Percentiles rank a stretch among this genome's conserved stretches.
These are phyloP conservation scores for Epichloe sylvatica DNA, from an alignment of 2,329 filamentous ascomycete genomes.

Conservation along the genomic window DNA sequence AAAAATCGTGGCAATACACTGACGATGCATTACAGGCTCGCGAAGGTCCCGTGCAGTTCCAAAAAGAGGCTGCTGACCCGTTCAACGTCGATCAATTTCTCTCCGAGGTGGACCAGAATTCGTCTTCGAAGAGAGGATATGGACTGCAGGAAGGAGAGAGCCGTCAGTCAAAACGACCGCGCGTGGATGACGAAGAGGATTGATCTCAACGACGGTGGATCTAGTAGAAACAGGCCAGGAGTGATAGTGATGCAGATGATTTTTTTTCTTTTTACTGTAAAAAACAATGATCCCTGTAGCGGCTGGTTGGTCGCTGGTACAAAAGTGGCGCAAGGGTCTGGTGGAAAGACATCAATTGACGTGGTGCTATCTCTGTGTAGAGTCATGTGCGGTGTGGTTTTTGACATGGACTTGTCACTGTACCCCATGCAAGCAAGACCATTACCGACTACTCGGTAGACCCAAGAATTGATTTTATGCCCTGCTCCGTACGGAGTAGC, in stretches of 20 bases:
- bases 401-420: too few species aligned
- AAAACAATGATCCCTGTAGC: background rate
- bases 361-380: too few species aligned
- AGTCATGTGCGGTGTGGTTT: too few species aligned
- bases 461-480: too few species aligned
- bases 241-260: too few species aligned
- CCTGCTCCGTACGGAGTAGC: too few species aligned
- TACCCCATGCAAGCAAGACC: too few species aligned
- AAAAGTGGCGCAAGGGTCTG: background rate
- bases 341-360: background rate
- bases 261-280: background rate
- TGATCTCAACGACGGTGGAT: slow-evolving; percentile 10
- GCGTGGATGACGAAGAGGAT: slow-evolving; percentile 59
- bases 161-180: slow-evolving; percentile 54
- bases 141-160: slow-evolving; percentile 56
- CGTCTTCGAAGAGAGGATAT: slow-evolving; percentile 58
- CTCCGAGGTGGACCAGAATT: slow-evolving; percentile 55
- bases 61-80: slow-evolving; percentile 72
- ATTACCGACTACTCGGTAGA: too few species aligned
- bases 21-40: slow-evolving; percentile 40
- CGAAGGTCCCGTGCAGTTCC: slow-evolving; percentile 90
- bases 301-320: background rate
- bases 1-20: slow-evolving; percentile 12
- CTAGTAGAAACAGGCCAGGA: background rate
- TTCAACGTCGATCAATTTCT: slow-evolving; percentile 95